Evolutionary conservation across 2,329 filamentous ascomycete genomes (phyloP).

Genomic region (Fusarium papillatum): DNA sequence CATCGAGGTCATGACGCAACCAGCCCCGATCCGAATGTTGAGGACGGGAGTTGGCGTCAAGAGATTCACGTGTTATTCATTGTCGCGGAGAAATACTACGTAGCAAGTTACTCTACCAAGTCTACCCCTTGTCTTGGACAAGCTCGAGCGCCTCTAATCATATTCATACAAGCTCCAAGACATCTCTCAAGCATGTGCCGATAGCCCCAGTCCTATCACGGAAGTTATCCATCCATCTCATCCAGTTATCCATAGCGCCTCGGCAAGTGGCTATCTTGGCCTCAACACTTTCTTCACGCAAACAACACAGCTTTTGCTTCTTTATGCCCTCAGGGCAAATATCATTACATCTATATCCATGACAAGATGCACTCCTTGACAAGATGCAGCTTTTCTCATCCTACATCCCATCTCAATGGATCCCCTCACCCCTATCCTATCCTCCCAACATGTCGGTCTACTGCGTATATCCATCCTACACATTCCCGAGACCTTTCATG

Average conservation of each 20-base stretch:
- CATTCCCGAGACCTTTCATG: conserved; percentile 11
- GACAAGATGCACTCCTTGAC: conserved; percentile 7
- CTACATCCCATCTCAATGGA: conserved; percentile 9
- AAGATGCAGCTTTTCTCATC: conserved; percentile 13
- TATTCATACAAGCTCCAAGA: neutral
- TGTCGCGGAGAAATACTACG: neutral
- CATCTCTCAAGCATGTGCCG: neutral
- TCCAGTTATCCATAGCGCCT: neutral
- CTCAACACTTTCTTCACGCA: neutral
- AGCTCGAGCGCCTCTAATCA: neutral
- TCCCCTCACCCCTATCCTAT: neutral
- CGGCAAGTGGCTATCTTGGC: neutral
- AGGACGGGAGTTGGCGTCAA: neutral
- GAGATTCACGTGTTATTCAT: neutral
- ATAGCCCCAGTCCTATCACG: neutral
- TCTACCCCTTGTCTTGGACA: neutral
- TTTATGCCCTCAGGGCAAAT: conserved; percentile 8
- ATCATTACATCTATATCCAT: conserved; percentile 28
- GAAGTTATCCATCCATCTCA: neutral
- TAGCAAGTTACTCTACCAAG: neutral
- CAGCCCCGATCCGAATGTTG: conserved; percentile 10
- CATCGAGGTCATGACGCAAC: conserved; percentile 36
- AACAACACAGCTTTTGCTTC: neutral
- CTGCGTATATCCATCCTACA: conserved; percentile 5
- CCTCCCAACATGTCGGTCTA: conserved; percentile 3